Conservation (phyloP, 495 filamentous ascomycete species). For the Aspergillus biplanus region DNA sequence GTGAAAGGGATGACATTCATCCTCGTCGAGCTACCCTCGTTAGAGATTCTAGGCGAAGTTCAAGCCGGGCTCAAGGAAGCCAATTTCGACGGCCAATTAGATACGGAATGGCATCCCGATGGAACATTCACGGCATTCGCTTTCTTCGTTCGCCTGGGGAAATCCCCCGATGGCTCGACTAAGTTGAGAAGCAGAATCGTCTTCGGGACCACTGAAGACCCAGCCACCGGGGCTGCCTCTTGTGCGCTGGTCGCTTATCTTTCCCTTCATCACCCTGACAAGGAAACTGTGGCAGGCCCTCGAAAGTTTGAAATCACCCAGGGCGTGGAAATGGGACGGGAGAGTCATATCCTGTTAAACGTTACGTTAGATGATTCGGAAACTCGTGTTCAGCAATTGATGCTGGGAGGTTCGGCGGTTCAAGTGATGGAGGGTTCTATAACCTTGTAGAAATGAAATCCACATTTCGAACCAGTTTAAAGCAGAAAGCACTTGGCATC, state of each 20-base stretch:
- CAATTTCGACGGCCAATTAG: slow-evolving; percentile 30
- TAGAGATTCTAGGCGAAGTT: background rate
- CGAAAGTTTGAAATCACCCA: slow-evolving; percentile 54
- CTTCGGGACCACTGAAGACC: slow-evolving; percentile 53
- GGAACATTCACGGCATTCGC: slow-evolving; percentile 48
- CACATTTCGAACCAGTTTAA: no score
- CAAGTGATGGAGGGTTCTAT: background rate
- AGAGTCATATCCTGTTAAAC: slow-evolving; percentile 37
- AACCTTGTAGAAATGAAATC: background rate
- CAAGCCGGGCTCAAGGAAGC: background rate
- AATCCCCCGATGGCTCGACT: slow-evolving; percentile 19
- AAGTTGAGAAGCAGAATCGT: slow-evolving; percentile 40
- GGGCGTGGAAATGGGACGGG: slow-evolving; percentile 68
- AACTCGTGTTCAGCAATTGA: background rate
- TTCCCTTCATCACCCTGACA: slow-evolving; percentile 42
- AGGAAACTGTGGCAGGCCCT: slow-evolving; percentile 36
- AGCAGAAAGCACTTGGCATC: no score
- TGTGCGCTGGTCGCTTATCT: slow-evolving; percentile 57
- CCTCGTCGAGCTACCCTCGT: slow-evolving; percentile 47
- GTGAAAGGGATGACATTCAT: slow-evolving; percentile 68
- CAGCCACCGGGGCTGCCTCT: slow-evolving; percentile 64
- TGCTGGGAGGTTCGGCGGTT: background rate
- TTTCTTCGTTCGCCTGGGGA: slow-evolving; percentile 50
- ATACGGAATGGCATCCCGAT: slow-evolving; percentile 51
- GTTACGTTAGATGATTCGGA: background rate